Conservation (phyloP, 2,329 filamentous ascomycete genomes). For the Fusarium irregulare region DNA sequence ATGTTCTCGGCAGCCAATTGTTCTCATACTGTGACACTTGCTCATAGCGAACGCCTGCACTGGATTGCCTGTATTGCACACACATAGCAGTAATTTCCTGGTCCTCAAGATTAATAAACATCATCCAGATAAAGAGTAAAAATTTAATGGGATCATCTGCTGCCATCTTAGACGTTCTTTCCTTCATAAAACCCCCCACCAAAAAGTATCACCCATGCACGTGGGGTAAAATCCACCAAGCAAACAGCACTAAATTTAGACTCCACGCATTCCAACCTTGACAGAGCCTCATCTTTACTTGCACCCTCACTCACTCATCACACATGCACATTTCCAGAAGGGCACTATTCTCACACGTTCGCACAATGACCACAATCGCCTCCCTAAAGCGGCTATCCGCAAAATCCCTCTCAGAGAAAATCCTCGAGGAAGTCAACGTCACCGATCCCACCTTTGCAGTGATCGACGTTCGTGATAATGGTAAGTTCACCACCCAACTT, state of each 20-base stretch:
- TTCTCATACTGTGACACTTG: too few species aligned
- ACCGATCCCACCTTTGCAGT: slow-evolving; percentile 70
- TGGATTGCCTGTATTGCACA: too few species aligned
- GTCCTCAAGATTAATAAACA: too few species aligned
- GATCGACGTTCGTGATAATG: slow-evolving; percentile 89
- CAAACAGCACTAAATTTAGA: slow-evolving; percentile 10
- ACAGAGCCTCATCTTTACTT: slow-evolving; percentile 14
- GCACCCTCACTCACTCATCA: slow-evolving; percentile 1
- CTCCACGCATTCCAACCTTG: slow-evolving; percentile 1
- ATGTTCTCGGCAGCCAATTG: too few species aligned
- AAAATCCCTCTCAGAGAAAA: slow-evolving; percentile 72
- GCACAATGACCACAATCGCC: slow-evolving; percentile 66
- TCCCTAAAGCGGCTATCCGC: slow-evolving; percentile 75
- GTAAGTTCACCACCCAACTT: slow-evolving; percentile 54
- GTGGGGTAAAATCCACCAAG: slow-evolving; percentile 4
- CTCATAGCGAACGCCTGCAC: too few species aligned
- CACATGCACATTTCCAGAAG: slow-evolving; percentile 26
- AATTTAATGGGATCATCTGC: fast-evolving
- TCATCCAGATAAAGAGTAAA: neutral
- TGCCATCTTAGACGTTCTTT: neutral
- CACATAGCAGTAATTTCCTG: too few species aligned
- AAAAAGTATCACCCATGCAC: neutral
- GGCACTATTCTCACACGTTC: slow-evolving; percentile 17
- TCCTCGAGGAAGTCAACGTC: slow-evolving; percentile 63
- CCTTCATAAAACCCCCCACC: too few species aligned